Base-by-base conservation (phyloP, 345 rosid species). In the Kandelia obovata region DNA sequence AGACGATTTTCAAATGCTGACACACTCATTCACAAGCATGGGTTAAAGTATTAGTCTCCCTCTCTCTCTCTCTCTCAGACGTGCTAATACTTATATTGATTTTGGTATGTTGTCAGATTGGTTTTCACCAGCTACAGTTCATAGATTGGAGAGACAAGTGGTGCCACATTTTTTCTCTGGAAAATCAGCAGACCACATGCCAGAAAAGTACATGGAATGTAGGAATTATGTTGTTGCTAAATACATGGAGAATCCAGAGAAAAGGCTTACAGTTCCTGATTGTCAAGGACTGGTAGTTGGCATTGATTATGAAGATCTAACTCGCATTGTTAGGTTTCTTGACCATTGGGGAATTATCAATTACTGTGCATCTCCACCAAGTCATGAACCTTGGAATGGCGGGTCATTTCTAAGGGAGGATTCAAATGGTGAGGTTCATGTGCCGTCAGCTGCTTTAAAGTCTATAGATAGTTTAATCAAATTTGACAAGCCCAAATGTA, bases 331-430 rank as follows among this genome's bases (percentile, higher is more conserved):
- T 68, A 83, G 96, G 75, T 95, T 95, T 82, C 98, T 95, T 79
- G 91, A 95, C 80, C 97, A 95, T 57, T 95, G 99, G 99, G 99
- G 99, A 70, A 88, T 95, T 58, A 88, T 92, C 73, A 95, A 95
- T 81, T 95, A 92, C 75, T 90, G 91, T 87, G 89, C 91, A 43
- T 81, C 79, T 68, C 58, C 78, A 55, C 79, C 84, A 67, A 82
- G 59, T 57, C 78, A 76, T 68, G 92, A 82, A 71, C 79, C 82
- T 72, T 88, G 90, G 84, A 84, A 73, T 79, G 77, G 58, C 58
- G 82, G 77, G 34, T 83, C 83, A 64, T 91, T 80, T 76, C 83
- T 92, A 80, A 88, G 83, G 80, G 98, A 95, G 83, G 98, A 95
- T 72, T 53, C 79, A 69, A 85, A 76, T 79, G 98, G 97, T 68